phyloP scores from a whole-genome alignment of 2,329 filamentous ascomycete species.

The Beauveria asiatica region DNA sequence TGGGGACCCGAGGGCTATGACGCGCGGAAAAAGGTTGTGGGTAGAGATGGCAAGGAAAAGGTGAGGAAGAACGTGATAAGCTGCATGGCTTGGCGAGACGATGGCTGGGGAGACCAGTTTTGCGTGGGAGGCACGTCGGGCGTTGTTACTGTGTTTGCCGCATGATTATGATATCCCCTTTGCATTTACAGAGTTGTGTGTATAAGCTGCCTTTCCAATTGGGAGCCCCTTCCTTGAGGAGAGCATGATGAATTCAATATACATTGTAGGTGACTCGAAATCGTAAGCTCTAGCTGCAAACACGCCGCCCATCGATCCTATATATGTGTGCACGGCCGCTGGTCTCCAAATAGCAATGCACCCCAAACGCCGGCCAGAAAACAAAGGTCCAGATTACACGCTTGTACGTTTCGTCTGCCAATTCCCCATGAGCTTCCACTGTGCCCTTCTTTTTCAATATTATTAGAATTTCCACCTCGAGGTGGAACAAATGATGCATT shows the following conservation, averaged over 20 bases:
- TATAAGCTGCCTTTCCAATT: not conserved
- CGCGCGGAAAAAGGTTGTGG: constrained; percentile 43
- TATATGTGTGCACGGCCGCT: not conserved
- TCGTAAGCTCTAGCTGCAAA: not conserved
- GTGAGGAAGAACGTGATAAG: constrained; percentile 51
- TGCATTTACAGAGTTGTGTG: not conserved
- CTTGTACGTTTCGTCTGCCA: not conserved
- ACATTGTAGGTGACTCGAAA: not conserved
- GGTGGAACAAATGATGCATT: not conserved
- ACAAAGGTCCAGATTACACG: constrained; percentile 2
- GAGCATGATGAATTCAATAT: constrained; percentile 20
- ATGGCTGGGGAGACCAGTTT: constrained; percentile 55
- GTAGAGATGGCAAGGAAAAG: constrained; percentile 53
- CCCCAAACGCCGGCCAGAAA: constrained; percentile 3
- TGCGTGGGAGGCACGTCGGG: constrained; percentile 58
- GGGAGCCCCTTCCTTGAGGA: not conserved
- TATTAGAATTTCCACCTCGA: not conserved
- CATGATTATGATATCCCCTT: constrained; percentile 8
- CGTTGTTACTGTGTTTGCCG: constrained; percentile 54
- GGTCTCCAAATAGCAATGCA: constrained; percentile 8
- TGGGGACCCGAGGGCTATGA: constrained; percentile 46
- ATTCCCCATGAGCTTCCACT: not conserved
- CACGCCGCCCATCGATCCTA: not conserved
- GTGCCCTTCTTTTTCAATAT: not conserved
- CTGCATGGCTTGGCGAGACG: constrained; percentile 54